These are phyloP conservation scores for Hortiboletus campestris DNA, from an alignment of 768 basidiomycete species.

Conservation along the genomic window DNA sequence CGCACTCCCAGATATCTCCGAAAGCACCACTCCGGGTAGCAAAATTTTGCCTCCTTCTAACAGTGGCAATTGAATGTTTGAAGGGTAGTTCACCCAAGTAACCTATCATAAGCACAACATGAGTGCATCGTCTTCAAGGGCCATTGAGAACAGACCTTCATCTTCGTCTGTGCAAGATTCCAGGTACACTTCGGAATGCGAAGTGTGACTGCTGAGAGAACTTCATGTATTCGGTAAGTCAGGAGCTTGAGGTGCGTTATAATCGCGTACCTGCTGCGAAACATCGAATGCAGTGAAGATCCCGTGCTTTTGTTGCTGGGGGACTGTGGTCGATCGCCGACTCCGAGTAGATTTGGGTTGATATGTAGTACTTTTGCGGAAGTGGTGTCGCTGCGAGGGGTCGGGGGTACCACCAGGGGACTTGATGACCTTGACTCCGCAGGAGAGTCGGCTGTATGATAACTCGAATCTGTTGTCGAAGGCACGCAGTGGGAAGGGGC, in stretches of 20 bases:
- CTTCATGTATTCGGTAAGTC: conserved; percentile 4
- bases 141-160: conserved; percentile 5
- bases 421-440: conserved; percentile 1
- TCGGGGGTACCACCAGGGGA: conserved; percentile 11
- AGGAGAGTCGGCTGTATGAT: conserved; percentile 12
- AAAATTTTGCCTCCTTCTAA: conserved; percentile 5
- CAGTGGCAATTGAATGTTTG: neutral
- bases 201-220: conserved; percentile 12
- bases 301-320: neutral
- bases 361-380: neutral
- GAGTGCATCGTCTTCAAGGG: neutral
- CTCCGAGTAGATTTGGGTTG: neutral
- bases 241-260: neutral
- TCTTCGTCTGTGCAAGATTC: conserved; percentile 1
- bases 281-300: conserved; percentile 4
- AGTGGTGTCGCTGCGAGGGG: neutral
- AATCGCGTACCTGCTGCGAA: conserved; percentile 7
- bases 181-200: conserved; percentile 7
- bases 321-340: neutral
- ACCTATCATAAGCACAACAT: neutral
- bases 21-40: conserved; percentile 13
- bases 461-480: conserved; percentile 1
- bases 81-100: conserved; percentile 6
- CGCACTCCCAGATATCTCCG: conserved; percentile 27
- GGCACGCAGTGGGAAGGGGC: neutral